Evolutionary conservation across 805 yeast species (phyloP).

Genomic region (Pichia ethanolica): DNA sequence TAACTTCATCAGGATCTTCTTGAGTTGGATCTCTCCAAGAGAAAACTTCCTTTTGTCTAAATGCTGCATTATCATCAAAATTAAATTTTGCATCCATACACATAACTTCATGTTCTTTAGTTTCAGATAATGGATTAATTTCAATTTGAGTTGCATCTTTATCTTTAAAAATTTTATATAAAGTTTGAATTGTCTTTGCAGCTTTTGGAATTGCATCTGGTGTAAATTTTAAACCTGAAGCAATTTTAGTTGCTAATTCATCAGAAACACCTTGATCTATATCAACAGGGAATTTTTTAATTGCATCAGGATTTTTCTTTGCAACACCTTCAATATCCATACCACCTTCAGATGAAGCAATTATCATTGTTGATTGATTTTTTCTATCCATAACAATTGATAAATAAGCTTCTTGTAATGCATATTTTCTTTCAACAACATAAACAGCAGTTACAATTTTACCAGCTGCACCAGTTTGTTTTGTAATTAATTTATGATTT

Average conservation of each 20-base stretch:
- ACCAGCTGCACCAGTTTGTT: conserved; percentile 97
- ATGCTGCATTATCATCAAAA: conserved; percentile 93
- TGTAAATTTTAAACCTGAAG: conserved; percentile 76
- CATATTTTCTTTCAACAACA: conserved; percentile 90
- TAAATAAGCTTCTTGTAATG: conserved; percentile 89
- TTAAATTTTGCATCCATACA: conserved; percentile 99
- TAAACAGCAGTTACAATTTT: conserved; percentile 95
- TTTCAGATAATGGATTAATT: conserved; percentile 95
- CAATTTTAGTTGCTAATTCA: conserved; percentile 66
- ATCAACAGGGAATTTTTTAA: conserved; percentile 78
- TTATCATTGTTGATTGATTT: conserved; percentile 83
- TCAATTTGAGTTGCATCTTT: conserved; percentile 97
- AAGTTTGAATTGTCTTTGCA: conserved; percentile 75
- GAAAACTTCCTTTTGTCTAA: conserved; percentile 91
- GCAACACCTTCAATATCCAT: conserved; percentile 99
- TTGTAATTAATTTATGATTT: conserved; percentile 88
- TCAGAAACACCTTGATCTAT: conserved; percentile 75
- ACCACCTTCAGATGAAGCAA: conserved; percentile 97
- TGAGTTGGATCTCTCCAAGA: conserved; percentile 95
- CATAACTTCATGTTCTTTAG: conserved; percentile 79
- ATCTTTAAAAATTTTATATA: conserved; percentile 84
- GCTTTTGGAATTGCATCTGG: conserved; percentile 74
- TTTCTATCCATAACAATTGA: conserved; percentile 94
- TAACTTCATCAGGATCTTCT: conserved; percentile 96
- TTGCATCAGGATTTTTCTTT: conserved; percentile 80